Evolutionary conservation across 208 protist species (phyloP), one percentile per base, ranked within the genome.

Genomic region (Trypanosomatidae sp.): DNA sequence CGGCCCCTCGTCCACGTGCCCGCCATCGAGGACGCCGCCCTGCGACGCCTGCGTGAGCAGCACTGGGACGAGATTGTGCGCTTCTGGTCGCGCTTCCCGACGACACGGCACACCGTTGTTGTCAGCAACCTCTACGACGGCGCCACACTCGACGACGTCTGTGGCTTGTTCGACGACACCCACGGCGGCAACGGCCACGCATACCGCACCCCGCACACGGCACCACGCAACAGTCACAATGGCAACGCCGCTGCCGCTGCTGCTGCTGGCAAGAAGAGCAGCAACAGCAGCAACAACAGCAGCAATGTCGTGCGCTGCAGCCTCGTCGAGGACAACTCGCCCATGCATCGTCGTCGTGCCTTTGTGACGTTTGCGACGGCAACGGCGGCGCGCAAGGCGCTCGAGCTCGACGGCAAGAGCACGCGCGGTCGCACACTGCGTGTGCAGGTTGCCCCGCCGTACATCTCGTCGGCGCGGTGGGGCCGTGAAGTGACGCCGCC

Each of bases 391-490:
- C 54, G 51, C 20, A 58, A 55, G 20, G 82, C 71, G n/a, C 60
- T 91, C 4, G 67, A 72, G 37, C 53, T 87, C 27, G 82, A 91
- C 43, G 77, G 82, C 7, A 82, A 72, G 49, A 87, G 77, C 61
- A 88, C 75, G 13, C 68, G 70, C 11, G 82, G 82, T n/a, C 67
- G 68, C 26, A 78, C 82, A 7, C 47, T 91, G 20, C 72, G 82
- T 2, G 77, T 88, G 43, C 82, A 91, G 45, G 82, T 88, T 16
- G 75, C 77, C 6, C 82, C 82, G 8, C 82, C 82, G 16, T 88
- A 82, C 61, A 60, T 84, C 37, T 69, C 68, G 3, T 33, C 48
- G 33, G 53, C 42, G n/a, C 73, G 82, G 20, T 71, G 82, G 13
- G 82, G 82, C 4, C 51, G 47, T 18, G 56, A 59, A 11, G 46